These are phyloP conservation scores for Phoma sp. DNA, from an alignment of 2,329 filamentous ascomycete species.

Conservation along the genomic window DNA sequence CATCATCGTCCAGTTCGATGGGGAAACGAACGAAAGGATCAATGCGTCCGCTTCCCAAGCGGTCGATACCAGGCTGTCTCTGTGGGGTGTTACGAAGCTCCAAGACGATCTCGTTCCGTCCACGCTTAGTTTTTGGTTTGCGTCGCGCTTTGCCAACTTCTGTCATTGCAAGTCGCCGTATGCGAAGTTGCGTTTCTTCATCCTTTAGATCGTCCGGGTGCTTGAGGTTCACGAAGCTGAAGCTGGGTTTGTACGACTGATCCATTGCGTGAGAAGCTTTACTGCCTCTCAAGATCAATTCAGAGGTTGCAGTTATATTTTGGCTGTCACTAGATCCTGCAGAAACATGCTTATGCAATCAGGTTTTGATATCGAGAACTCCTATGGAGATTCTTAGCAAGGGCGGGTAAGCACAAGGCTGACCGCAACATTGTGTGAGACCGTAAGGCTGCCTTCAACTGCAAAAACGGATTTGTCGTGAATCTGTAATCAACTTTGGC, in stretches of 20 bases:
- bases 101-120: constrained; percentile 37
- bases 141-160: constrained; percentile 39
- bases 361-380: background rate
- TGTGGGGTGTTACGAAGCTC: constrained; percentile 28
- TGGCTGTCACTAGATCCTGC: background rate
- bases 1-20: constrained; percentile 33
- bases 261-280: constrained; percentile 26
- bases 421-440: constrained; percentile 8
- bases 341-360: constrained; percentile 15
- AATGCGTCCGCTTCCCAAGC: constrained; percentile 28
- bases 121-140: constrained; percentile 37
- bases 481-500: background rate
- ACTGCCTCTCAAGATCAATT: background rate
- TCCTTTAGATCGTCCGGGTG: constrained; percentile 44
- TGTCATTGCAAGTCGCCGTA: constrained; percentile 44
- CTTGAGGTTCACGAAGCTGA: constrained; percentile 43
- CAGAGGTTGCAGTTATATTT: constrained; percentile 7
- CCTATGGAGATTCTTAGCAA: constrained; percentile 8
- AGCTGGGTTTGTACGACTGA: constrained; percentile 31
- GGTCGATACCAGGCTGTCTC: constrained; percentile 21
- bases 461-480: background rate
- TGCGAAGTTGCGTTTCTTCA: constrained; percentile 39
- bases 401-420: constrained; percentile 11
- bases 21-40: constrained; percentile 39
- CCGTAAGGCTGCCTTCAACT: too few relatives aligned